Base-by-base conservation (phyloP, 768 basidiomycete species). In the Boletus barrowsii region DNA sequence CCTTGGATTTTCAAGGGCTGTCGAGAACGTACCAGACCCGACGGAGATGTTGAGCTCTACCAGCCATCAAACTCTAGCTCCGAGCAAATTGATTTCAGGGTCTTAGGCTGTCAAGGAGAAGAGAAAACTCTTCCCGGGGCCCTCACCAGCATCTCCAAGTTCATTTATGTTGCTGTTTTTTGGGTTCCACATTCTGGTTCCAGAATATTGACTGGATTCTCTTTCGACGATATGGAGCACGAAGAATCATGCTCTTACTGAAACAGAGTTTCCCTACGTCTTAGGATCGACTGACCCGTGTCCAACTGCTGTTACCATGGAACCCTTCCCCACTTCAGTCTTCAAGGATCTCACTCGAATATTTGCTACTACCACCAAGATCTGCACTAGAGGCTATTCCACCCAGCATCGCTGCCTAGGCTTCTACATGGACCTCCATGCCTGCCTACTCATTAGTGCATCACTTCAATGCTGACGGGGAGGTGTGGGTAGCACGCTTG, bases 321-420 rank as follows among this genome's bases (percentile, higher is more conserved):
- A 86, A 86, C 85, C 84, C 84, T 86, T 87, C 84, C 84, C 85
- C 85, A 86, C 85, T 86, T 86, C 85, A 86, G 85, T 86, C 85
- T 83, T 84, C 84, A 81, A 86, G 83, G 85, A 78, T 86, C 84
- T 84, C 84, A 83, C 81, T 85, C 83, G 85, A 85, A 83, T 86
- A 87, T 86, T 86, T 86, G 86, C 84, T 87, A 87, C 86, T 86
- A 83, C 83, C 83, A 87, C 86, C 84, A 85, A 86, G 84, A 88
- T 86, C 85, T 86, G 84, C 83, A 84, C 84, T 84, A 84, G 82
- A 81, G 84, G 84, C 82, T 73, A 83, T 82, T 86, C 75, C 79
- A 83, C 79, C 79, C 79, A 77, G 80, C 77, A 81, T n/a, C n/a
- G n/a, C n/a, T n/a, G n/a, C n/a, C n/a, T n/a, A n/a, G n/a, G n/a